Base-by-base conservation (phyloP, 305 asterid genomes). In the Ilex paraguariensis region DNA sequence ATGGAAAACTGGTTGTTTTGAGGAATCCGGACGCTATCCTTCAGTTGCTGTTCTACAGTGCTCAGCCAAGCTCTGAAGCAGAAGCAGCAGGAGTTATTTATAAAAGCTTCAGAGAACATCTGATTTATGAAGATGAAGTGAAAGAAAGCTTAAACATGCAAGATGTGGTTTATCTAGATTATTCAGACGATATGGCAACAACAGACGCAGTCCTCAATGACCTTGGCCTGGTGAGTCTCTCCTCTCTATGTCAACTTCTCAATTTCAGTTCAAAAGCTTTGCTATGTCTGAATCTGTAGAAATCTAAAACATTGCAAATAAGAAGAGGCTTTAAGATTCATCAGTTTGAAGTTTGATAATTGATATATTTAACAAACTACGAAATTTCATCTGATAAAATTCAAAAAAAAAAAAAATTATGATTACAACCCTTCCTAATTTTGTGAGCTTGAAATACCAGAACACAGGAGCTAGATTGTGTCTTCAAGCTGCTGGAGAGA, bases 401-500 rank as follows among this genome's bases (percentile, higher is more conserved):
- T 46, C 52, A 13, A 3, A 42, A 42, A 42, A 46, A n/a, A n/a
- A n/a, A 10, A 5, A 4, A 36, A 4, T 36, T 4, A 36, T 36
- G 6, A 4, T 36, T 8, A 36, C 42, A 36, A 17, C 32, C 31
- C 15, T 30, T 46, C 15, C 55, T 54, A 48, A 60, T 69, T 70
- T 52, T 11, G 3, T 44, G 9, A 49, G n/a, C 7, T 60, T 55
- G 46, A 33, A 74, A 61, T 76, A 49, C 59, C 81, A 91, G 98
- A 79, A 82, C 50, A 77, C 91, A 15, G 73, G 80, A 72, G 95
- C 95, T 31, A 71, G 95, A 50, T 42, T 91, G 73, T 88, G 98
- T 65, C 86, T 91, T 51, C 94, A 95, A 15, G 96, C 98, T 4
- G 95, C 95, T 1, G 94, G 95, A 17, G 92, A 84, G 62, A 56